Conservation (phyloP, 169 alveolate species). For the Babesia bigemina region DNA sequence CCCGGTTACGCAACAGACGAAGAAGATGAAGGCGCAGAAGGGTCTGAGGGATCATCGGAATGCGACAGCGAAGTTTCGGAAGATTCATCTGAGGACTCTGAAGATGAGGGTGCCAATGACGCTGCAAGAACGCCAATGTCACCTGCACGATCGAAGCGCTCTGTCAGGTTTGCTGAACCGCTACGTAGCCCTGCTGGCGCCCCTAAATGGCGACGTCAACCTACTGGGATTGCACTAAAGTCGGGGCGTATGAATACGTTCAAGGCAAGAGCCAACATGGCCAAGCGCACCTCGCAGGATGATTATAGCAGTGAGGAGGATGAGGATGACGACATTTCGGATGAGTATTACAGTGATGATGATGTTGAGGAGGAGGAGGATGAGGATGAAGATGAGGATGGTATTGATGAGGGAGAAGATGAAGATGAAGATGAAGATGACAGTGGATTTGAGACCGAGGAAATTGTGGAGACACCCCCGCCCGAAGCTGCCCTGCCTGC, state of each 20-base stretch:
- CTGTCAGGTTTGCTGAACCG: too few species aligned
- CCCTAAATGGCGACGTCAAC: too few species aligned
- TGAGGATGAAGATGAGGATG: too few species aligned
- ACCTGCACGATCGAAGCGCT: too few species aligned
- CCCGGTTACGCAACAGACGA: constrained; percentile 19
- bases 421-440: constrained; percentile 14
- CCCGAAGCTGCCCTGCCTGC: too few species aligned
- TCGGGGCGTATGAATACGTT: too few species aligned
- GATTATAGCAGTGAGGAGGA: background rate
- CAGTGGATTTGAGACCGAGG: constrained; percentile 19
- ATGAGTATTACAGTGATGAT: background rate
- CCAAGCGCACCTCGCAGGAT: too few species aligned
- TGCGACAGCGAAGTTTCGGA: background rate
- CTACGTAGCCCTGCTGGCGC: too few species aligned
- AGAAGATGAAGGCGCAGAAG: constrained; percentile 6
- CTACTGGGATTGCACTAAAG: too few species aligned
- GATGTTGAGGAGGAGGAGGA: background rate
- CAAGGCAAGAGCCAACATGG: too few species aligned
- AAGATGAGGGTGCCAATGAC: too few species aligned
- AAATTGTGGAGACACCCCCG: background rate
- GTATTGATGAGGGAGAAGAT: background rate
- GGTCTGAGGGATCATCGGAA: constrained; percentile 3
- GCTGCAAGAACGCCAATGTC: too few species aligned
- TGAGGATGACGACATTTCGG: background rate
- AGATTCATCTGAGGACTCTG: background rate